phyloP scores from a whole-genome alignment of 2,329 filamentous ascomycete species.

The Claviceps spartinae region DNA sequence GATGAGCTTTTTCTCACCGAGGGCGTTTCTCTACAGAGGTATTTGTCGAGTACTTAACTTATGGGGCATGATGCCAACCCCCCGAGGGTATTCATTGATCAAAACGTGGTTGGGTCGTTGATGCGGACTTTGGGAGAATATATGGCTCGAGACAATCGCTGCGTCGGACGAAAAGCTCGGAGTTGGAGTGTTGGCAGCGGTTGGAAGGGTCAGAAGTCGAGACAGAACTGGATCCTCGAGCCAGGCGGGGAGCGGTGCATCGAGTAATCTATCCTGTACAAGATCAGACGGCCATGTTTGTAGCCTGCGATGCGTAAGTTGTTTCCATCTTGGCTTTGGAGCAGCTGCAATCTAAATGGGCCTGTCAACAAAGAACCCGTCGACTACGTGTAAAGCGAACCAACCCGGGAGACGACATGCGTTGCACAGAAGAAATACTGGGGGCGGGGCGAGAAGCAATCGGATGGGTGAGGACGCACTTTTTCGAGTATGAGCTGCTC shows the following conservation, averaged over 20 bases:
- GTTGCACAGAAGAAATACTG: neutral
- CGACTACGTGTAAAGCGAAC: neutral
- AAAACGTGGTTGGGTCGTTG: slow-evolving; percentile 74
- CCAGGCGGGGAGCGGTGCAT: slow-evolving; percentile 61
- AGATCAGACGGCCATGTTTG: slow-evolving; percentile 84
- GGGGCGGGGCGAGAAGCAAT: neutral
- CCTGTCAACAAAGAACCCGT: neutral
- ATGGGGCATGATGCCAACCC: slow-evolving; percentile 93
- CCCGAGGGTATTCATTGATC: slow-evolving; percentile 80
- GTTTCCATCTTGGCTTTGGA: slow-evolving; percentile 70
- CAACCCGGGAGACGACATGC: neutral
- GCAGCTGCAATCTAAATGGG: slow-evolving; percentile 41
- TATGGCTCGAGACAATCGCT: slow-evolving; percentile 15
- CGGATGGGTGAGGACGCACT: slow-evolving; percentile 29
- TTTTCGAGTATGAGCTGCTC: slow-evolving; percentile 59
- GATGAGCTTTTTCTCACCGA: slow-evolving; percentile 19
- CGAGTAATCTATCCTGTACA: slow-evolving; percentile 62
- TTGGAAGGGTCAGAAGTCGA: slow-evolving; percentile 39
- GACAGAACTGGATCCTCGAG: slow-evolving; percentile 56
- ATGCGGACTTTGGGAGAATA: slow-evolving; percentile 58
- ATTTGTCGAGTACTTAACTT: slow-evolving; percentile 36
- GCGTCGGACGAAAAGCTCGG: neutral
- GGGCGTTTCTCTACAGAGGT: neutral
- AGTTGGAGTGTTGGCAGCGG: slow-evolving; percentile 14
- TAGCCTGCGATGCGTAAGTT: slow-evolving; percentile 75